Conservation (phyloP, 352 stramenopile genomes). For the Pythium monospermum region DNA sequence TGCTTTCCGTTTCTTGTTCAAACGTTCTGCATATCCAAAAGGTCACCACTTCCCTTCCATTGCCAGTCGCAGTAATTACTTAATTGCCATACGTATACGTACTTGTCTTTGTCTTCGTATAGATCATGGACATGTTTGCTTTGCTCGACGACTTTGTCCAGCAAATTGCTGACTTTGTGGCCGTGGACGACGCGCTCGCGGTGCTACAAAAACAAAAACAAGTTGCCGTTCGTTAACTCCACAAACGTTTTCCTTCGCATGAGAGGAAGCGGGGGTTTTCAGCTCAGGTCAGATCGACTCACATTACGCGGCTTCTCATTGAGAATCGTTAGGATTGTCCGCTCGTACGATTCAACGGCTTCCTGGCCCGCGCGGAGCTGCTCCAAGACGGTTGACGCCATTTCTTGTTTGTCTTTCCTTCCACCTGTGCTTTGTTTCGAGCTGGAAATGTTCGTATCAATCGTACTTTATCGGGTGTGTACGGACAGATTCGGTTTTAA, state of each 20-base stretch:
- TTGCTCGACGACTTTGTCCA: conserved; percentile 63
- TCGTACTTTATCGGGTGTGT: background rate
- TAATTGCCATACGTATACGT: conserved; percentile 8
- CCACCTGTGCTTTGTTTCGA: too few species aligned
- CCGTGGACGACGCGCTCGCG: conserved; percentile 70
- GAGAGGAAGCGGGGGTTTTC: too few species aligned
- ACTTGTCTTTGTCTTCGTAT: conserved; percentile 82
- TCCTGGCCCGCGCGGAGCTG: conserved; percentile 77
- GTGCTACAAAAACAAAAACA: too few species aligned
- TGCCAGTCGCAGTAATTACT: background rate
- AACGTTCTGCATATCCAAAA: conserved; percentile 46
- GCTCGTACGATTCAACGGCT: conserved; percentile 74
- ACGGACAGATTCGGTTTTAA: background rate
- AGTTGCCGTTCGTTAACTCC: too few species aligned
- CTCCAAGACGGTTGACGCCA: conserved; percentile 85
- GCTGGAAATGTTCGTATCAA: too few species aligned
- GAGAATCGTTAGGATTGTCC: conserved; percentile 62
- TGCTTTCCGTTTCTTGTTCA: conserved; percentile 67
- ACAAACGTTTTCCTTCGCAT: too few species aligned
- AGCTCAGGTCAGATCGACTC: conserved; percentile 21
- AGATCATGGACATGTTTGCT: conserved; percentile 72
- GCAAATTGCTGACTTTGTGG: conserved; percentile 79
- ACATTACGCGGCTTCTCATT: conserved; percentile 81
- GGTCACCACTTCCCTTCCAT: too few species aligned
- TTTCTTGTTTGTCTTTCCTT: too few species aligned